phyloP scores from a whole-genome alignment of 139 green algal genomes.

The Chlorella vulgaris region DNA sequence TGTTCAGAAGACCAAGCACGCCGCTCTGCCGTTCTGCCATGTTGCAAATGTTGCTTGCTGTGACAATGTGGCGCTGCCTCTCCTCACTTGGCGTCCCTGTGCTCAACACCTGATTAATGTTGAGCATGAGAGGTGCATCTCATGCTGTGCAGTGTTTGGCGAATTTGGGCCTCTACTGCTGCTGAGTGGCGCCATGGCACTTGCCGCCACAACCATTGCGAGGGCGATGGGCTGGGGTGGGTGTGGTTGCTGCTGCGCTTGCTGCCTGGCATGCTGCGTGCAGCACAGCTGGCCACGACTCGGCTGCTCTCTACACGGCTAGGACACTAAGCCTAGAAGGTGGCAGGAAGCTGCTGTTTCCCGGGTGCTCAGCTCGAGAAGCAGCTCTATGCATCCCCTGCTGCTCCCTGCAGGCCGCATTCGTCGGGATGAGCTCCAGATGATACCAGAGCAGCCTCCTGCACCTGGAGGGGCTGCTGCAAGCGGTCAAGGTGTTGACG shows the following conservation, averaged over 20 bases:
- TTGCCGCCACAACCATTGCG: neutral
- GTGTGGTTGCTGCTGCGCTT: neutral
- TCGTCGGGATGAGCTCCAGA: neutral
- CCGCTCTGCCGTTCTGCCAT: too few species aligned
- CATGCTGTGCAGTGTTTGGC: constrained; percentile 20
- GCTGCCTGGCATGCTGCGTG: neutral
- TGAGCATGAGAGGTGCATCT: too few species aligned
- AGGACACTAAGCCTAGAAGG: too few species aligned
- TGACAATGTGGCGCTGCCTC: neutral
- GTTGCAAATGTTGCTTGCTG: neutral
- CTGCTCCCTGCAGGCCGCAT: neutral
- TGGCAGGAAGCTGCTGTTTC: too few species aligned
- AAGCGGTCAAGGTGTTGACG: neutral
- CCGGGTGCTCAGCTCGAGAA: neutral
- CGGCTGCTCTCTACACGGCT: too few species aligned
- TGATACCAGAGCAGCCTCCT: neutral
- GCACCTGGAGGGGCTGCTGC: neutral
- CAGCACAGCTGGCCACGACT: neutral
- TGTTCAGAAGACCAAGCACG: too few species aligned
- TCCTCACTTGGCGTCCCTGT: neutral
- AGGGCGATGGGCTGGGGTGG: neutral
- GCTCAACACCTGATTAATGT: too few species aligned
- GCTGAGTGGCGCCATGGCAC: neutral
- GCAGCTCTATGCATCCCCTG: too few species aligned
- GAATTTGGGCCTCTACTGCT: constrained; percentile 16